phyloP scores from a whole-genome alignment of 2,329 filamentous ascomycete species.

The Calonectria leucothoes region DNA sequence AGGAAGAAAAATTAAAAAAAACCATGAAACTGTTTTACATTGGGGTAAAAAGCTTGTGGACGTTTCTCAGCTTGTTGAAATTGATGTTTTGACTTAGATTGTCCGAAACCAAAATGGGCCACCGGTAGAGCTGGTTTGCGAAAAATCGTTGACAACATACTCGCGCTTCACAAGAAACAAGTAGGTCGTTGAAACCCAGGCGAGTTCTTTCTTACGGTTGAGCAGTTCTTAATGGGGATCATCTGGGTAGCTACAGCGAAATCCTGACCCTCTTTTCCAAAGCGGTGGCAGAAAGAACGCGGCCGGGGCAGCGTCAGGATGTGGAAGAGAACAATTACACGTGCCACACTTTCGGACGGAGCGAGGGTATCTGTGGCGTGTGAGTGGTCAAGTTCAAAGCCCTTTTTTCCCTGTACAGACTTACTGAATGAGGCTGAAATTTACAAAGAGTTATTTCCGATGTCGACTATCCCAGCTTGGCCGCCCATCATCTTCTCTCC shows the following conservation, averaged over 20 bases:
- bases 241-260: slow-evolving; percentile 56
- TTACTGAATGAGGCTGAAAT: background rate
- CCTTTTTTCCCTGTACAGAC: background rate
- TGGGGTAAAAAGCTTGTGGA: slow-evolving; percentile 66
- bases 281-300: slow-evolving; percentile 87
- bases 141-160: slow-evolving; percentile 82
- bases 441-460: slow-evolving; percentile 72
- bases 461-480: slow-evolving; percentile 78
- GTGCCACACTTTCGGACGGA: slow-evolving; percentile 81
- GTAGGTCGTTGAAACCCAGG: slow-evolving; percentile 54
- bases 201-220: background rate
- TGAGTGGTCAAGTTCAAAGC: background rate
- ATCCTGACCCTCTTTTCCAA: slow-evolving; percentile 89
- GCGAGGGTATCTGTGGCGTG: slow-evolving; percentile 79
- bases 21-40: slow-evolving; percentile 91
- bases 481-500: slow-evolving; percentile 86
- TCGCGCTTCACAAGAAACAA: slow-evolving; percentile 82
- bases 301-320: slow-evolving; percentile 82
- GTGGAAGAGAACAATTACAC: slow-evolving; percentile 85
- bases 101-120: slow-evolving; percentile 83
- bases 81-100: slow-evolving; percentile 64
- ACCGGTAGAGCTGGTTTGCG: slow-evolving; percentile 79
- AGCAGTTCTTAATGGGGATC: background rate
- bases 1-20: no score
- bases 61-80: background rate